Conservation (phyloP, 2,329 filamentous ascomycete genomes). For the Pseudophaeomoniella oleicola region DNA sequence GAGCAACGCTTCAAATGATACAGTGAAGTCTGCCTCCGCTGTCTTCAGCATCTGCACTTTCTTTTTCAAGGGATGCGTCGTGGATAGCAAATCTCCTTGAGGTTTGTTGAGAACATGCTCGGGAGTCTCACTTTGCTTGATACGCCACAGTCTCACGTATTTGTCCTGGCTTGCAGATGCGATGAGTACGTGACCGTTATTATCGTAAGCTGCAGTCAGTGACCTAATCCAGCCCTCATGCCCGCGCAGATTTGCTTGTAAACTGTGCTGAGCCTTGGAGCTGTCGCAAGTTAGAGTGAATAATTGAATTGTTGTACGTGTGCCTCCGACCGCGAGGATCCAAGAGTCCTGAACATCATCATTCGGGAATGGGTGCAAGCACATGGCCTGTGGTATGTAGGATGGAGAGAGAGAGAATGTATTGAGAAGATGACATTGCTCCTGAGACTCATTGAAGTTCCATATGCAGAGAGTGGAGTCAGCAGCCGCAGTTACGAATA, state of each 20-base stretch:
- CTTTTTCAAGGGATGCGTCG: constrained; percentile 58
- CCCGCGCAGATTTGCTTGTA: constrained; percentile 65
- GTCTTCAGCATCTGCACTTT: constrained; percentile 68
- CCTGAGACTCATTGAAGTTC: constrained; percentile 35
- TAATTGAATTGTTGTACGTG: constrained; percentile 66
- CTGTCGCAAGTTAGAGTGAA: constrained; percentile 43
- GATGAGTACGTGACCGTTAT: constrained; percentile 57
- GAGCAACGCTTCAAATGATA: constrained; percentile 87
- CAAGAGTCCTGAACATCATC: constrained; percentile 31
- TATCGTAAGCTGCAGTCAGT: constrained; percentile 59
- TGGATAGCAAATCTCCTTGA: background rate
- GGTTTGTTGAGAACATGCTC: constrained; percentile 16
- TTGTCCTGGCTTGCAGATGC: constrained; percentile 96
- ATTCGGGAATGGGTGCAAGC: constrained; percentile 46
- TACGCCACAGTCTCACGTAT: constrained; percentile 85
- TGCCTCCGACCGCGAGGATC: constrained; percentile 74
- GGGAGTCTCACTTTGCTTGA: constrained; percentile 49
- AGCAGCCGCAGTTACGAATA: constrained; percentile 46
- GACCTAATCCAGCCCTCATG: constrained; percentile 94
- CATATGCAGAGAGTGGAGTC: constrained; percentile 53
- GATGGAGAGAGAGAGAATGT: constrained; percentile 59
- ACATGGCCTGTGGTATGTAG: constrained; percentile 68
- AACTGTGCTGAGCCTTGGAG: constrained; percentile 40
- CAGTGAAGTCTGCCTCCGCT: constrained; percentile 49
- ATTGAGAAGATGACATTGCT: constrained; percentile 41